Base-by-base conservation (phyloP, 2,329 filamentous ascomycete genomes). In the Ilyonectria mors-panacis region DNA sequence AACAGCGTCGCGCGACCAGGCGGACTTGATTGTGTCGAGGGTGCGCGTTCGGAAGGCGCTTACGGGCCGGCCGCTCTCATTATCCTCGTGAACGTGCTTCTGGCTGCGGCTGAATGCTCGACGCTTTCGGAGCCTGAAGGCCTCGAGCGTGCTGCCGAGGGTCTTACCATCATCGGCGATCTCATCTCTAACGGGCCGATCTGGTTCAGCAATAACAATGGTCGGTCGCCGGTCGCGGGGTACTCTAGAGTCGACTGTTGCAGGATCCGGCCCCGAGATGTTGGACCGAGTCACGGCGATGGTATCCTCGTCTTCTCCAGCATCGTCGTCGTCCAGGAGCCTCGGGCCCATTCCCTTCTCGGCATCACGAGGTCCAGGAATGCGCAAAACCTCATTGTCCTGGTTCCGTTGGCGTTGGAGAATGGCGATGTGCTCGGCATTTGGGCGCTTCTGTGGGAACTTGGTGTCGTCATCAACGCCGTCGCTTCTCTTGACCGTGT, bases 301-400 rank as follows among this genome's bases (percentile, higher is more conserved):
- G 19, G 78, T 78, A 57, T 78, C 81, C 33, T 78, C 76, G 47
- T 79, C 79, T 10, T 53, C 50, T 21, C 78, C 77, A n/a, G 77
- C 74, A n/a, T 83, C 80, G 3, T 78, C 73, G 33, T 82, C 79
- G 3, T 83, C 80, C 2, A 90, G 80, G 33, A 85, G 83, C 63
- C 85, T 83, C 2, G 95, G 95, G 10, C 91, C 85, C 67, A 94
- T 87, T 28, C 95, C 96, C 57, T 90, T 89, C 74, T 99, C 96
- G 55, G 92, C 95, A 77, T 98, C 96, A 73, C 95, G 87, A 1
- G 96, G 96, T 21, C 95, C 95, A 0, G 96, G 96, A 74, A 99
- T 98, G 45, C 94, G 92, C 48, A 98, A 83, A 0, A 94, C 90
- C 37, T 91, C 90, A 50, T 90, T 91, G 63, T 93, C 91, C 68